phyloP scores from a whole-genome alignment of 805 yeast species.

The Candida krabiensis region DNA sequence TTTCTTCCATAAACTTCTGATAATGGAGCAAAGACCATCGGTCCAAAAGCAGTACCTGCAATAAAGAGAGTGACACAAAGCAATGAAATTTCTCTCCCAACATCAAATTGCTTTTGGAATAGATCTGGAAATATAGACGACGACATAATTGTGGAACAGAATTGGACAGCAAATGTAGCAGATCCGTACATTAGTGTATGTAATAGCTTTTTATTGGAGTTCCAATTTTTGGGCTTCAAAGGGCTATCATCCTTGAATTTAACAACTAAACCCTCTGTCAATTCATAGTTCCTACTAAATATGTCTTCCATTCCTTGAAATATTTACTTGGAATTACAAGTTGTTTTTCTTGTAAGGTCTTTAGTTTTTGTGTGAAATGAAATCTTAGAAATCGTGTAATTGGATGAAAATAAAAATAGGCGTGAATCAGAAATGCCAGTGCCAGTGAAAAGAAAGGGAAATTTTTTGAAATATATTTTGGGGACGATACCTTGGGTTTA shows the following conservation, averaged over 20 bases:
- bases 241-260: constrained; percentile 15
- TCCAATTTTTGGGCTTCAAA: constrained; percentile 37
- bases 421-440: too few relatives aligned
- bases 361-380: too few relatives aligned
- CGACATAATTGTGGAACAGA: constrained; percentile 52
- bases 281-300: neutral
- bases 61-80: constrained; percentile 60
- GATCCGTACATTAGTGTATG: constrained; percentile 42
- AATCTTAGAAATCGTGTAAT: too few relatives aligned
- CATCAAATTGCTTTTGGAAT: constrained; percentile 33
- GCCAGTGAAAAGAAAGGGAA: too few relatives aligned
- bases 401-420: too few relatives aligned
- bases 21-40: constrained; percentile 62
- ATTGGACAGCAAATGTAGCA: constrained; percentile 44
- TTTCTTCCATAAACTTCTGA: constrained; percentile 49
- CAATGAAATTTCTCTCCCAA: constrained; percentile 47
- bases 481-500: too few relatives aligned
- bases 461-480: too few relatives aligned
- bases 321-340: too few relatives aligned
- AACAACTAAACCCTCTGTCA: constrained; percentile 2
- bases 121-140: constrained; percentile 33
- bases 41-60: constrained; percentile 68
- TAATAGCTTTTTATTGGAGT: constrained; percentile 30
- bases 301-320: neutral
- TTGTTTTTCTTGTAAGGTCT: neutral